Conservation (phyloP, 345 rosid genomes). For the Heritiera fomes region DNA sequence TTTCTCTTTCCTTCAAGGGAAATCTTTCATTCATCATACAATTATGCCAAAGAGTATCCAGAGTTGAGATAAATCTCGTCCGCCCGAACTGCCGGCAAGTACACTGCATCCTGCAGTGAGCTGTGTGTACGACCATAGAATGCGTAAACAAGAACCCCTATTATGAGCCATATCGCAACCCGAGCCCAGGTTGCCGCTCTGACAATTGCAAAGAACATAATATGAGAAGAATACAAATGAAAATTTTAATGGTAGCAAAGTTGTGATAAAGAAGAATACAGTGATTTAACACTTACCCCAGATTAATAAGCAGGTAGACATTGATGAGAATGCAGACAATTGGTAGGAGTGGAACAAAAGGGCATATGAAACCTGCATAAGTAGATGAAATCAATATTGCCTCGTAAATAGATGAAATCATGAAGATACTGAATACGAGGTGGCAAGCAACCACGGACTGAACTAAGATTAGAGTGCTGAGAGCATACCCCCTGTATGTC, state of each 20-base stretch:
- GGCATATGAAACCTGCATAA: constrained; percentile 81
- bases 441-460: background rate
- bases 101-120: constrained; percentile 25
- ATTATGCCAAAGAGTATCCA: constrained; percentile 2
- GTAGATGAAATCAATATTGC: background rate
- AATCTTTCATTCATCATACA: background rate
- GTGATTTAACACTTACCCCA: constrained; percentile 61
- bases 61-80: constrained; percentile 24
- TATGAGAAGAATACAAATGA: background rate
- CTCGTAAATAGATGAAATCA: background rate
- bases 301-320: constrained; percentile 78
- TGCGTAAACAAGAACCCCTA: constrained; percentile 14
- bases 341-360: constrained; percentile 93
- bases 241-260: background rate
- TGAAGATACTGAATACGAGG: background rate
- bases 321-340: constrained; percentile 84
- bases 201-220: background rate
- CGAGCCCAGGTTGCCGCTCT: constrained; percentile 24
- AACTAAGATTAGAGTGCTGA: background rate
- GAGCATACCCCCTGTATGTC: constrained; percentile 83
- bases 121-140: constrained; percentile 21
- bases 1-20: background rate
- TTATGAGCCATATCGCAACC: constrained; percentile 15
- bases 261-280: background rate
- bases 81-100: constrained; percentile 15